Evolutionary conservation across 352 stramenopile species (phyloP).

Genomic region (Salisapilia sapeloensis): DNA sequence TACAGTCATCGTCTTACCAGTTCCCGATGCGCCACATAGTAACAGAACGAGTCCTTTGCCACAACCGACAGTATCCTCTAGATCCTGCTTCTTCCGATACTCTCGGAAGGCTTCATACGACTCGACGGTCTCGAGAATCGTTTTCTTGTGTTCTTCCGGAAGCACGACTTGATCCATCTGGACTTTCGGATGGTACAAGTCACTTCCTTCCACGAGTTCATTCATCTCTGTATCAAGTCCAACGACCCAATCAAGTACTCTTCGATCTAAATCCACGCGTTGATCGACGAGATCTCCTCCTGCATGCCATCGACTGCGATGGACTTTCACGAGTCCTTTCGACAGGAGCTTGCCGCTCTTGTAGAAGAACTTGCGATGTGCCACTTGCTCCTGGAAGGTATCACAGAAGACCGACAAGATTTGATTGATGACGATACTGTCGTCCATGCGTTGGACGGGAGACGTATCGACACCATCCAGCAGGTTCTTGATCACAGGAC

Average conservation of each 20-base stretch:
- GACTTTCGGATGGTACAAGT: slow-evolving; percentile 76
- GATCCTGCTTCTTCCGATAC: slow-evolving; percentile 62
- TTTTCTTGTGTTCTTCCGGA: slow-evolving; percentile 66
- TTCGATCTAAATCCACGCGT: slow-evolving; percentile 68
- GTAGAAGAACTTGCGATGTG: slow-evolving; percentile 79
- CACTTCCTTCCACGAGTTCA: slow-evolving; percentile 75
- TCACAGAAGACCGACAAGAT: slow-evolving; percentile 80
- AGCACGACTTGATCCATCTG: slow-evolving; percentile 73
- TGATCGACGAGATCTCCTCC: slow-evolving; percentile 77
- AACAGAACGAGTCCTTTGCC: slow-evolving; percentile 63
- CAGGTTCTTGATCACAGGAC: slow-evolving; percentile 77
- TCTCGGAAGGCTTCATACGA: slow-evolving; percentile 68
- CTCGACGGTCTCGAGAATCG: slow-evolving; percentile 62
- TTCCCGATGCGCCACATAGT: slow-evolving; percentile 67
- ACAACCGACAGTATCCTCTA: slow-evolving; percentile 66
- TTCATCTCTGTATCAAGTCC: slow-evolving; percentile 82
- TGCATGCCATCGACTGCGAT: slow-evolving; percentile 68
- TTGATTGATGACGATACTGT: slow-evolving; percentile 83
- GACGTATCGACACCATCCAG: slow-evolving; percentile 74
- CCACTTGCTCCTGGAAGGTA: slow-evolving; percentile 77
- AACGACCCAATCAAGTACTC: slow-evolving; percentile 77
- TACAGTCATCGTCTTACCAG: slow-evolving; percentile 86
- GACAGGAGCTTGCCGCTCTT: slow-evolving; percentile 66
- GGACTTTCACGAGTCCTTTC: slow-evolving; percentile 64
- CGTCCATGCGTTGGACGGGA: slow-evolving; percentile 76